Evolutionary conservation across 73 alveolate species (phyloP), one percentile per base, ranked within the genome.

Genomic region (Paramecium sonneborni): DNA sequence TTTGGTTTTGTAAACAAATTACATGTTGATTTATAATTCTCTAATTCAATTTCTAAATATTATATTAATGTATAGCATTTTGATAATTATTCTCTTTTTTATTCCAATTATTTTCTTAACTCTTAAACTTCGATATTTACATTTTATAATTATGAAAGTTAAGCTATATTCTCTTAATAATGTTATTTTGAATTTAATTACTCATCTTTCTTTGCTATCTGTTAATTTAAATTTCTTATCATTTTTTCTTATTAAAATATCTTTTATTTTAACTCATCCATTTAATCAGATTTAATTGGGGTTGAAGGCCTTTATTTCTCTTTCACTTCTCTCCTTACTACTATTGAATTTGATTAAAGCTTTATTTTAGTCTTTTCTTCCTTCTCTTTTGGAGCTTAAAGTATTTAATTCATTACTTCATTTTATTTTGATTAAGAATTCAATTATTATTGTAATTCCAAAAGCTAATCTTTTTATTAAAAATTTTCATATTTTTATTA

Each of bases 11-110:
- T 35, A 72, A 72, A 72, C 15, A 72, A 18, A 72, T 72, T 34
- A 38, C 44, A 72, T 32, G 38, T 72, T 15, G 86, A 72, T 72
- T 72, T 72, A 18, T 72, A 72, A 72, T 72, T 72, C 23, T 72
- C 86, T 37, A 72, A 34, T 72, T 72, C 86, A 0, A 34, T 38
- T 15, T 72, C 58, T 72, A 72, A 72, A 35, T 72, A 72, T 35
- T 72, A 10, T 4, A 72, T 72, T 3, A 72, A 18, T 5, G 86
- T 72, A 15, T 30, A 28, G 11, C 84, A 62, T 3, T 62, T 62
- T 2, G 48, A 43, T 11, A 62, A 28, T 62, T 62, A 3, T 7
- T 62, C 43, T 24, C 24, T 12, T 14, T 62, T 62, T 30, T 32
- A 30, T 62, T 62, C 84, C 24, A 62, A 62, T 62, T 62, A 62